Evolutionary conservation across 768 basidiomycete species (phyloP).

Genomic region (Termitomyces sp.): DNA sequence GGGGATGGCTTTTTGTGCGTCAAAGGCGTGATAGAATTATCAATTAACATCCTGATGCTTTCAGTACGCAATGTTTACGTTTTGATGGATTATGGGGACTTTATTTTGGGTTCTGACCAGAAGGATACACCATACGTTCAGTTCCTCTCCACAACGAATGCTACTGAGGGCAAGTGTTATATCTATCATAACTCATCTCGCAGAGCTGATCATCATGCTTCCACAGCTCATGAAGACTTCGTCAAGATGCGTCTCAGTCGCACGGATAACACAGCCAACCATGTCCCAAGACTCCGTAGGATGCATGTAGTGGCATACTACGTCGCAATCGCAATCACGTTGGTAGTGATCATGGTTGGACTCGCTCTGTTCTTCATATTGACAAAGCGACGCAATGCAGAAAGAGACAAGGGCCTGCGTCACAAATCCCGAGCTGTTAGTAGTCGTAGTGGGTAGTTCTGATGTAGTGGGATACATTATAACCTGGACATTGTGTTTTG

Average conservation of each 20-base stretch:
- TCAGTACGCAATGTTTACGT: slow-evolving; percentile 66
- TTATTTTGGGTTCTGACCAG: slow-evolving; percentile 39
- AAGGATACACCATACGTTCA: slow-evolving; percentile 56
- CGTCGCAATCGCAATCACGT: slow-evolving; percentile 15
- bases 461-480: too few species aligned
- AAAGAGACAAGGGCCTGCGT: too few species aligned
- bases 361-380: slow-evolving; percentile 13
- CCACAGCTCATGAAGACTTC: slow-evolving; percentile 33
- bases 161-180: slow-evolving; percentile 30
- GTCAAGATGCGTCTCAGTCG: slow-evolving; percentile 31
- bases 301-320: slow-evolving; percentile 14
- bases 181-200: slow-evolving; percentile 5
- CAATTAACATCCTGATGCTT: not conserved
- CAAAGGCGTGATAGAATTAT: slow-evolving; percentile 46
- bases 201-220: not conserved
- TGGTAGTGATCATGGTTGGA: slow-evolving; percentile 9
- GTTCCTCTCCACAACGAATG: slow-evolving; percentile 53
- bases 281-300: slow-evolving; percentile 1
- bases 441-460: too few species aligned
- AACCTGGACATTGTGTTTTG: too few species aligned
- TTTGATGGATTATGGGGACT: slow-evolving; percentile 63
- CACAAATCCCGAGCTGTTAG: too few species aligned
- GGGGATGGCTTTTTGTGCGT: slow-evolving; percentile 71
- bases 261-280: slow-evolving; percentile 22
- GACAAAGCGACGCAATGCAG: not conserved